Evolutionary conservation across 139 green algal genomes (phyloP), one percentile per base, ranked within the genome.

Genomic region (Eudorina sp.): DNA sequence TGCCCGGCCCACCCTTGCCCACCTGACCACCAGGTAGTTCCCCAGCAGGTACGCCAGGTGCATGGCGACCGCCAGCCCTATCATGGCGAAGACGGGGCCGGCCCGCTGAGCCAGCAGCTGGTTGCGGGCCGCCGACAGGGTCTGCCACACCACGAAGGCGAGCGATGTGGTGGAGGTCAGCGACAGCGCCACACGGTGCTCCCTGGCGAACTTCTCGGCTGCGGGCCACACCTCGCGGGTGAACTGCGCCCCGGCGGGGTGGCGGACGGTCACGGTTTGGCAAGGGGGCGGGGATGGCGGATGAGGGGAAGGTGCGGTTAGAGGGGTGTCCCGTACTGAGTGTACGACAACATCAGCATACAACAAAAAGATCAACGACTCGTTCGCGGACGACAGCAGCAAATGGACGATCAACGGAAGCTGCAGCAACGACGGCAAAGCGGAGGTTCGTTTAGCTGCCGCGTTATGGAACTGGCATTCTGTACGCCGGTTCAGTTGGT

Each of bases 141-240:
- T 96, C 90, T 97, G 95, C 96, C 96, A 98, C 11, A 98, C 90
- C 69, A 98, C 94, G 48, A 95, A 86, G 29, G 94, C 93, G 13
- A 98, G 90, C 53, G 90, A 91, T 75, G 81, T 66, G 41, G 92
- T 95, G 62, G 58, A 92, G 58, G 92, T 90, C 16, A 97, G 80
- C 81, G 85, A 88, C 34, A 97, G 85, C 0, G 41, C 34, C 6
- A 69, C 74, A 36, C 92, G 93, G 88, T 94, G 89, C 0, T 78
- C 38, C 27, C 84, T 89, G 3, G 90, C 90, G 53, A 95, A 94
- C 1, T 11, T 4, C n/a, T 80, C 55, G 14, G 88, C 82, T 0
- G 78, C 41, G 14, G 64, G 60, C 27, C 29, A 81, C 16, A 86
- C 19, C 43, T 92, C 84, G 18, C 88, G 78, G 1, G 80, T 53